A percentile compares a stretch with the other conserved stretches of the same genome.
These are phyloP conservation scores for Ascodesmis nigricans DNA, from an alignment of 495 filamentous ascomycete species.

Conservation along the genomic window DNA sequence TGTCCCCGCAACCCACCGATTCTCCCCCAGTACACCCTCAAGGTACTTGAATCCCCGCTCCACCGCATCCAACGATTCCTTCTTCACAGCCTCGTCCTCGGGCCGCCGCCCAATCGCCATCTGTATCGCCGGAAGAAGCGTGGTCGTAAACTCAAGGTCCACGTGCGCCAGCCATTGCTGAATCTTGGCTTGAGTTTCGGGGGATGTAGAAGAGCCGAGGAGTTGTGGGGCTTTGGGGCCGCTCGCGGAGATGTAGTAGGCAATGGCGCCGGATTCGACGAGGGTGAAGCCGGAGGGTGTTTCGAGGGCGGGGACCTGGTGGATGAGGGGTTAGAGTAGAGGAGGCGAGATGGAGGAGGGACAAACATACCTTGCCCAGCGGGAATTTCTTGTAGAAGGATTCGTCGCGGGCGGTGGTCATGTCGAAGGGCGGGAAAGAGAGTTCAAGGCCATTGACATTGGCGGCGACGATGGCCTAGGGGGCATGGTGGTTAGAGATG, in stretches of 20 bases:
- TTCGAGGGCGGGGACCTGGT: conserved; percentile 5
- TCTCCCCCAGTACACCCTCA: conserved; percentile 4
- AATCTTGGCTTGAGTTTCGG: not conserved
- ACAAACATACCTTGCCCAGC: conserved; percentile 3
- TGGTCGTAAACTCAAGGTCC: not conserved
- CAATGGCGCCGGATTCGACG: conserved; percentile 2
- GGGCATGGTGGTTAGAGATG: not conserved
- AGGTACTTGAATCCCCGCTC: not conserved
- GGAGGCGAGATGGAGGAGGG: too few relatives aligned
- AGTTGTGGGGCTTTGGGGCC: conserved; percentile 3
- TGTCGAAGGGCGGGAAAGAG: not conserved
- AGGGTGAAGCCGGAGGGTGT: not conserved
- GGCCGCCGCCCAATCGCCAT: not conserved
- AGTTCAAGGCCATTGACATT: conserved; percentile 3
- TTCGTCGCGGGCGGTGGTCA: not conserved
- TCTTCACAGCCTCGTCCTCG: not conserved
- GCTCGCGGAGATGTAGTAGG: conserved; percentile 1
- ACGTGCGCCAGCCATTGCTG: conserved; percentile 4
- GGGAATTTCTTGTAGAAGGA: conserved; percentile 2
- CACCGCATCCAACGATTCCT: not conserved
- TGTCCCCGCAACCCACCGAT: conserved; percentile 6
- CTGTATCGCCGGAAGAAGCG: not conserved
- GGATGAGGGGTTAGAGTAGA: too few relatives aligned
- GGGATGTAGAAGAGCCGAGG: conserved; percentile 1
- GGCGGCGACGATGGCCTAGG: conserved; percentile 2